Percentiles rank a stretch among this genome's conserved stretches.
Evolutionary conservation across 2,329 filamentous ascomycete genomes (phyloP).

Genomic region (Madurella fahalii): DNA sequence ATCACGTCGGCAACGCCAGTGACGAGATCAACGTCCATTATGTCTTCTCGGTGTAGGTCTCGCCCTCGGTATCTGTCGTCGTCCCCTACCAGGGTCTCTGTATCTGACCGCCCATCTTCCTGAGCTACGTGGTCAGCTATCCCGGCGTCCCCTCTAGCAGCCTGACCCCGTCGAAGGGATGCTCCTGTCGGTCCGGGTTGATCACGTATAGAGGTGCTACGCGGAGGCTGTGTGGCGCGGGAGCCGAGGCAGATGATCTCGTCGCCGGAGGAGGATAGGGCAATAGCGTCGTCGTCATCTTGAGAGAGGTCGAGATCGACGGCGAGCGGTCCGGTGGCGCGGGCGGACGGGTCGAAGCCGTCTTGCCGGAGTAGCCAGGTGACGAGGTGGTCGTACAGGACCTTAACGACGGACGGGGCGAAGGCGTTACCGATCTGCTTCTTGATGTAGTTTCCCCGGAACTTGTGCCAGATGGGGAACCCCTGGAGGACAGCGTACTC

Average conservation of each 20-base stretch:
- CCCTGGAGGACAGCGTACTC: slow-evolving; percentile 68
- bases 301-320: background rate
- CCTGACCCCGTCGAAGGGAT: too few species aligned
- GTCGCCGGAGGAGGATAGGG: background rate
- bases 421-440: slow-evolving; percentile 78
- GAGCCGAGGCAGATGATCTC: background rate
- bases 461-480: slow-evolving; percentile 60
- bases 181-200: too few species aligned
- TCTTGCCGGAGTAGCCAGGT: slow-evolving; percentile 45
- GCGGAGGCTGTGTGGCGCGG: background rate
- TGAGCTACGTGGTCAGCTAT: too few species aligned
- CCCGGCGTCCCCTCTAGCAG: too few species aligned
- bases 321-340: too few species aligned
- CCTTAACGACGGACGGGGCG: slow-evolving; percentile 54
- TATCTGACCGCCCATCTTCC: slow-evolving; percentile 4
- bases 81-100: background rate
- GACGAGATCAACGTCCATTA: background rate
- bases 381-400: slow-evolving; percentile 47
- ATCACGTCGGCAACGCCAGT: background rate
- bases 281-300: background rate
- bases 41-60: too few species aligned
- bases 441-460: slow-evolving; percentile 44
- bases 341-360: slow-evolving; percentile 24
- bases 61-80: background rate
- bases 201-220: too few species aligned